A percentile compares a stretch with the other conserved stretches of the same genome.
These are phyloP conservation scores for Xylaria hypoxylon DNA, from an alignment of 2,329 filamentous ascomycete genomes.

Conservation along the genomic window DNA sequence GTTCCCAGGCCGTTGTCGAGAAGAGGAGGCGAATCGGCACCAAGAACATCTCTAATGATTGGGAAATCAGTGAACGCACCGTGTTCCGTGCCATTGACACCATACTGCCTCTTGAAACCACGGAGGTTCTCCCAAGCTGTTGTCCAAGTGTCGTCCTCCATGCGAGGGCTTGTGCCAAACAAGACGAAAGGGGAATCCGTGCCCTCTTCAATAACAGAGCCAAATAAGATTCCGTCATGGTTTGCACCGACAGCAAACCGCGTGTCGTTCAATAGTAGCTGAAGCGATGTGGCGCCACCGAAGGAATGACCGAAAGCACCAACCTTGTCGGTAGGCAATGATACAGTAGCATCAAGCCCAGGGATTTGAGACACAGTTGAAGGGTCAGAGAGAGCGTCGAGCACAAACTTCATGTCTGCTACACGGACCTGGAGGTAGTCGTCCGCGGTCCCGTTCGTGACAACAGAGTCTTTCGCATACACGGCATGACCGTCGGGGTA, in stretches of 20 bases:
- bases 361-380: slow-evolving; percentile 8
- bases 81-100: slow-evolving; percentile 1
- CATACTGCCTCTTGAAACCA: slow-evolving; percentile 19
- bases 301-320: slow-evolving; percentile 19
- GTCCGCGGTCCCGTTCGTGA: slow-evolving; percentile 1
- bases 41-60: slow-evolving; percentile 5
- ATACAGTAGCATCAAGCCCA: neutral
- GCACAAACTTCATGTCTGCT: slow-evolving; percentile 14
- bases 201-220: slow-evolving; percentile 12
- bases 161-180: slow-evolving; percentile 2
- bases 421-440: slow-evolving; percentile 10
- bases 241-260: slow-evolving; percentile 19
- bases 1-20: slow-evolving; percentile 9
- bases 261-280: slow-evolving; percentile 14
- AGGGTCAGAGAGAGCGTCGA: slow-evolving; percentile 12
- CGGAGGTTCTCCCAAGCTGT: slow-evolving; percentile 14
- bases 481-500: slow-evolving; percentile 14
- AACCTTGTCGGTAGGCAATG: neutral
- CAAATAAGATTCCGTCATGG: slow-evolving; percentile 17
- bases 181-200: slow-evolving; percentile 15
- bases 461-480: neutral
- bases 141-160: slow-evolving; percentile 9
- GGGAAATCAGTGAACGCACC: slow-evolving; percentile 19
- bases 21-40: neutral
- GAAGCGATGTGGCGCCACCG: slow-evolving; percentile 15